These are phyloP conservation scores for Stagonosporopsis rhizophila DNA, from an alignment of 2,329 filamentous ascomycete genomes.

Conservation along the genomic window DNA sequence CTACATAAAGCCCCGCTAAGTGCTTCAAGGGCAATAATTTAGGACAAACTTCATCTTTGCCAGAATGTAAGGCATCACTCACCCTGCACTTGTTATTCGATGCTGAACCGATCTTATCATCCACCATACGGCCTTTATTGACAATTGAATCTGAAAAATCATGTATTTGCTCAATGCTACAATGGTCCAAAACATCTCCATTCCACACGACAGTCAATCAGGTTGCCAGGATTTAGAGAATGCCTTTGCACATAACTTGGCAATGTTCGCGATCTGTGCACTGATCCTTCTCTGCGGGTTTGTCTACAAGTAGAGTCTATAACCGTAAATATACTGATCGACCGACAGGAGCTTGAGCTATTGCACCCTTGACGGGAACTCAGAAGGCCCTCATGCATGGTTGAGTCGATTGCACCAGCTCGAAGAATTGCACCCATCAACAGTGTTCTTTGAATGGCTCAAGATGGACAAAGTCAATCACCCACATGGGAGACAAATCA, in stretches of 20 bases:
- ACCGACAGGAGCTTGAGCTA: background rate
- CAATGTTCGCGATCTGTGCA: background rate
- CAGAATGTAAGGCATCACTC: background rate
- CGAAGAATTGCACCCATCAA: background rate
- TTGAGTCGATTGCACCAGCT: background rate
- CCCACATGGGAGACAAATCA: background rate
- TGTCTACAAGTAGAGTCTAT: background rate
- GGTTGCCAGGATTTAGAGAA: background rate
- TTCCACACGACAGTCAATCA: background rate
- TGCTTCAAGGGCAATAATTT: background rate
- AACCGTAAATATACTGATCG: background rate
- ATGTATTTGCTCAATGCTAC: background rate
- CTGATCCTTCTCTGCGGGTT: background rate
- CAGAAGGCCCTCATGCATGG: background rate
- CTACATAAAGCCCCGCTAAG: background rate
- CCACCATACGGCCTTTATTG: background rate
- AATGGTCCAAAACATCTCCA: background rate
- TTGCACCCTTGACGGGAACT: background rate
- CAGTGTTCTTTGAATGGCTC: background rate
- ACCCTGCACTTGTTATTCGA: background rate
- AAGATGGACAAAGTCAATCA: background rate
- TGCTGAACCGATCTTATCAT: background rate
- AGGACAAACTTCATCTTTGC: background rate
- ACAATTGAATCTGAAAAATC: background rate
- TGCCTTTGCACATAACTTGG: background rate